A percentile compares a stretch with the other conserved stretches of the same genome.
Evolutionary conservation across 2,329 filamentous ascomycete genomes (phyloP).

Genomic region (Xylaria sp.): DNA sequence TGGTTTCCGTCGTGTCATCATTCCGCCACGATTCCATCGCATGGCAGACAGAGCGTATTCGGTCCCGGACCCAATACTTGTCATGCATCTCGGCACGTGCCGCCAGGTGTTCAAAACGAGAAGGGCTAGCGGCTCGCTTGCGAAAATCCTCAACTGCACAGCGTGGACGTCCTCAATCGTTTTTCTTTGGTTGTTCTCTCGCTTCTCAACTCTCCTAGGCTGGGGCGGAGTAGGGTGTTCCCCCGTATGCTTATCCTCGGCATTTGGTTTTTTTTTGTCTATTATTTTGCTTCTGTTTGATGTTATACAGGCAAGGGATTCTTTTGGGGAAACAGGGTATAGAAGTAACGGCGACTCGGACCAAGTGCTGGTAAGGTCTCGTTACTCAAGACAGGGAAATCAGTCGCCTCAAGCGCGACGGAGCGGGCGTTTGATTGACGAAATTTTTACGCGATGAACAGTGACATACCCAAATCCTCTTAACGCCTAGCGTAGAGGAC

Average conservation of each 20-base stretch:
- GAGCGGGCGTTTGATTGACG: conserved; percentile 35
- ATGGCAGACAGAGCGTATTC: not conserved
- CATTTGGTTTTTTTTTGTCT: not conserved
- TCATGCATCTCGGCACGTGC: not conserved
- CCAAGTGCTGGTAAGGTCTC: conserved; percentile 46
- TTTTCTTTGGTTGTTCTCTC: not conserved
- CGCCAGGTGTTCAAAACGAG: not conserved
- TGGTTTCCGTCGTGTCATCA: not conserved
- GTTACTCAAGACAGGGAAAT: conserved; percentile 38
- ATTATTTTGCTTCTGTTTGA: conserved; percentile 11
- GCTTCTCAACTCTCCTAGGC: not conserved
- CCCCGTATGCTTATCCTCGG: conserved; percentile 4
- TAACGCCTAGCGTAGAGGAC: not conserved
- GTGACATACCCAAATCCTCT: conserved; percentile 34
- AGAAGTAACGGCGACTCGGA: conserved; percentile 43
- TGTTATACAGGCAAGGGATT: conserved; percentile 10
- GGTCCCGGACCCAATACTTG: not conserved
- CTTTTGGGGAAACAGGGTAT: conserved; percentile 31
- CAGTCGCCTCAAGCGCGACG: conserved; percentile 37
- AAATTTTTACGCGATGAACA: conserved; percentile 24
- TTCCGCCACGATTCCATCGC: not conserved
- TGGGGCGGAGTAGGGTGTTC: conserved; percentile 10
- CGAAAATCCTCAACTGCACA: not conserved
- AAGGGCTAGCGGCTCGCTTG: not conserved
- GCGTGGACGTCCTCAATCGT: not conserved